Conservation (phyloP, 331 rosid genomes). For the Malus hybrid region DNA sequence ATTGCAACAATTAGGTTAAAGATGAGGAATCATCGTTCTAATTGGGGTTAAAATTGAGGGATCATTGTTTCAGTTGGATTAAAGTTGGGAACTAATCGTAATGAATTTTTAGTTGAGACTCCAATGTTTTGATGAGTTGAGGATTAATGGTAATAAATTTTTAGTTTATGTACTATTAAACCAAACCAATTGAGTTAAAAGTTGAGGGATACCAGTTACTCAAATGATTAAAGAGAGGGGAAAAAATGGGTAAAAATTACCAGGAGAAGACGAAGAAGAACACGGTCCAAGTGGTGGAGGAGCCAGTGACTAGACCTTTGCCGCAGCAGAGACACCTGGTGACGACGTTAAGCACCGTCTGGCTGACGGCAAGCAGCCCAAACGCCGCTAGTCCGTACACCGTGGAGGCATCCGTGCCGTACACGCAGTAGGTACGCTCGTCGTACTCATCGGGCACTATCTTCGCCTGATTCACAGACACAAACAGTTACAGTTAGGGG, state of each 20-base stretch:
- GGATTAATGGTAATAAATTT: too few species aligned
- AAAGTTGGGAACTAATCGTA: too few species aligned
- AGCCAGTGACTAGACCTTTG: slow-evolving; percentile 65
- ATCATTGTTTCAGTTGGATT: too few species aligned
- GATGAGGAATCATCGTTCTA: rapidly evolving
- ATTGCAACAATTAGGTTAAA: too few species aligned
- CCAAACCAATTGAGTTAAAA: too few species aligned
- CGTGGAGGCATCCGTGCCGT: slow-evolving; percentile 84
- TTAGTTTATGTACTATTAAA: too few species aligned
- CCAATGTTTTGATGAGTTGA: too few species aligned
- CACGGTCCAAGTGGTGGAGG: slow-evolving; percentile 55
- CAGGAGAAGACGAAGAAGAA: slow-evolving; percentile 72
- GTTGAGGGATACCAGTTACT: too few species aligned
- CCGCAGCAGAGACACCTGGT: slow-evolving; percentile 93
- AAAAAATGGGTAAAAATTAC: slow-evolving; percentile 22
- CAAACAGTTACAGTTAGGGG: background rate
- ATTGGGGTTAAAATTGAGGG: too few species aligned
- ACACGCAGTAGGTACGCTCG: slow-evolving; percentile 49
- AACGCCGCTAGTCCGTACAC: slow-evolving; percentile 71
- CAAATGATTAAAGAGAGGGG: background rate
- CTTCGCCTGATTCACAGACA: slow-evolving; percentile 37
- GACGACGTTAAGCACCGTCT: slow-evolving; percentile 49
- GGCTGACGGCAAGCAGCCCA: slow-evolving; percentile 57
- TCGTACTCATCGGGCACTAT: slow-evolving; percentile 71
- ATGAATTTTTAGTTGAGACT: too few species aligned